A percentile compares a stretch with the other conserved stretches of the same genome.
phyloP scores from a whole-genome alignment of 306 rosid species.

The Lathyrus oleraceus region DNA sequence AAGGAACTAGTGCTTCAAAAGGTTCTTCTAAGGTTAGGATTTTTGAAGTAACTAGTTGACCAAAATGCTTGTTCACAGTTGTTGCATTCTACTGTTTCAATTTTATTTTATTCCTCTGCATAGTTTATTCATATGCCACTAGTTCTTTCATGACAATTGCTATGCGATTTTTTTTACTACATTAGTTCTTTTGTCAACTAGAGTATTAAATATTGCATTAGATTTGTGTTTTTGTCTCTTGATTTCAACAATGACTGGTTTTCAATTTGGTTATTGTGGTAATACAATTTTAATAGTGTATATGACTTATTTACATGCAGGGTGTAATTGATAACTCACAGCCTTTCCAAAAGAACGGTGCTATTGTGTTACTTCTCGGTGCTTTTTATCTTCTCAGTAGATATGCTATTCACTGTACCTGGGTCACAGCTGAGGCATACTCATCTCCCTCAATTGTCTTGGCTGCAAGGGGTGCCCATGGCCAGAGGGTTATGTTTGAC shows the following conservation, averaged over 20 bases:
- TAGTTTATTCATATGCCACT: neutral
- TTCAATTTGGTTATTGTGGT: conserved; percentile 17
- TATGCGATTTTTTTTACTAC: conserved; percentile 14
- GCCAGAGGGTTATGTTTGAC: conserved; percentile 91
- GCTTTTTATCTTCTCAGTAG: conserved; percentile 90
- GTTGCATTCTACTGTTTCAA: conserved; percentile 13
- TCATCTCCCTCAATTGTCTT: conserved; percentile 99
- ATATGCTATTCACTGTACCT: conserved; percentile 95
- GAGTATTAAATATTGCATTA: conserved; percentile 7
- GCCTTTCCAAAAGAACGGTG: conserved; percentile 94
- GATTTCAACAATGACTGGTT: neutral
- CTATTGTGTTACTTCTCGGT: conserved; percentile 77
- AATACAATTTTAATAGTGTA: conserved; percentile 9
- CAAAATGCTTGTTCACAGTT: conserved; percentile 10
- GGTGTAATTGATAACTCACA: conserved; percentile 84
- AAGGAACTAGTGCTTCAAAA: conserved; percentile 60
- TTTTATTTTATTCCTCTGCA: neutral
- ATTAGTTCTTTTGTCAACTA: conserved; percentile 12
- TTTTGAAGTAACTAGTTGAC: conserved; percentile 1
- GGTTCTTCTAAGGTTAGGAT: conserved; percentile 82
- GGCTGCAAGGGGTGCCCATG: conserved; percentile 99
- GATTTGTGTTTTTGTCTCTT: conserved; percentile 15
- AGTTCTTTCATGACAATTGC: conserved; percentile 11
- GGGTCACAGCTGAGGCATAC: conserved; percentile 99
- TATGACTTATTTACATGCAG: conserved; percentile 52